phyloP scores from a whole-genome alignment of 208 protist genomes.

The Paratrypanosoma confusum region DNA sequence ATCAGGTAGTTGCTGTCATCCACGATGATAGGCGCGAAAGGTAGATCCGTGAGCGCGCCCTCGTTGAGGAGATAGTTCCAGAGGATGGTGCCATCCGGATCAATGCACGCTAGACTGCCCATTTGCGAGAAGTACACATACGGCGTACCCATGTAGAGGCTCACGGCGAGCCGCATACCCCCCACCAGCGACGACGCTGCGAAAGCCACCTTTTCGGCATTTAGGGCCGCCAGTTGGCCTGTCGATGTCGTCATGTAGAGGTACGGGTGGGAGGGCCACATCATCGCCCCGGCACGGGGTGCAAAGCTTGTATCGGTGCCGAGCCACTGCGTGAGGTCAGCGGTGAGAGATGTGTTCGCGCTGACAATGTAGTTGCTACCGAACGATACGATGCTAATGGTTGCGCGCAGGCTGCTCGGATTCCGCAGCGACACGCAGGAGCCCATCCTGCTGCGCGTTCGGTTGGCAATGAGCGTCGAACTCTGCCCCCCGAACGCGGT shows the following conservation, averaged over 20 bases:
- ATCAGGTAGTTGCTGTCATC: conserved; percentile 2
- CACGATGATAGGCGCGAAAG: conserved; percentile 10
- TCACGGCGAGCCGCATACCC: not conserved
- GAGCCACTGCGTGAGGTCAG: too few relatives aligned
- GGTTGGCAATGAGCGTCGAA: too few relatives aligned
- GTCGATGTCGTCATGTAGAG: conserved; percentile 2
- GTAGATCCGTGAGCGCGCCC: not conserved
- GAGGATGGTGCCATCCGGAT: conserved; percentile 2
- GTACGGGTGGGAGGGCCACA: conserved; percentile 1
- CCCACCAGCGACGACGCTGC: not conserved
- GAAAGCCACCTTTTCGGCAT: not conserved
- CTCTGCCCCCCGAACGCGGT: too few relatives aligned
- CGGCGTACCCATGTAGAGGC: not conserved
- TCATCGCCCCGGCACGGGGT: not conserved
- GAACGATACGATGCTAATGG: too few relatives aligned
- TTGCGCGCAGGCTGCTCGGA: too few relatives aligned
- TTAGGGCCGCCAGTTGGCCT: conserved; percentile 1
- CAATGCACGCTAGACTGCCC: conserved; percentile 4
- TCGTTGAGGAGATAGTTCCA: conserved; percentile 7
- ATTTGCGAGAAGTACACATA: conserved; percentile 4
- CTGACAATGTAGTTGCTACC: too few relatives aligned
- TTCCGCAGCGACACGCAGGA: too few relatives aligned
- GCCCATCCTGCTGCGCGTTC: too few relatives aligned
- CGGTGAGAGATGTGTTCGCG: too few relatives aligned
- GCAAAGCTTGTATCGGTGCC: not conserved